Evolutionary conservation across 2,329 filamentous ascomycete genomes (phyloP).

Genomic region (Trichoderma guizhouense): DNA sequence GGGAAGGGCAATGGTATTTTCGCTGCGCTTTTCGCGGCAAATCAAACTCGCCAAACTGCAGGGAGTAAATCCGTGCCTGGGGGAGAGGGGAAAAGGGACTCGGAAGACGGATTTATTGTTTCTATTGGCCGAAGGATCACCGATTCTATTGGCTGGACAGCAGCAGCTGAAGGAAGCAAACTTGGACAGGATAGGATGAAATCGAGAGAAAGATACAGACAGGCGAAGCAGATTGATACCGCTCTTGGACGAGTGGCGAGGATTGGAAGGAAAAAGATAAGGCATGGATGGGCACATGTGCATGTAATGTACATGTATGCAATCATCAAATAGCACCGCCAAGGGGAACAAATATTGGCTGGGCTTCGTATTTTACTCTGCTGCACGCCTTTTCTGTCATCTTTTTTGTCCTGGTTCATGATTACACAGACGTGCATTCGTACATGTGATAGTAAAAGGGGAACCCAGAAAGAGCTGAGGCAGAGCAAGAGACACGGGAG

Average conservation of each 20-base stretch:
- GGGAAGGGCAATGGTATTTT: not conserved
- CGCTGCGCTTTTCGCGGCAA: slow-evolving; percentile 13
- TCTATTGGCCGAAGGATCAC: not conserved
- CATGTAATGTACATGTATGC: not conserved
- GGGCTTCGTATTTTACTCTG: not conserved
- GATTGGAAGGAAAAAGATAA: not conserved
- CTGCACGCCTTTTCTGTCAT: not conserved
- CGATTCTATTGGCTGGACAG: not conserved
- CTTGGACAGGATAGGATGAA: not conserved
- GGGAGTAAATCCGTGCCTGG: not conserved
- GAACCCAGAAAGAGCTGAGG: not conserved
- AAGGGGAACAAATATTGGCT: not conserved
- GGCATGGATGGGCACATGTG: not conserved
- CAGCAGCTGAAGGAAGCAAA: not conserved
- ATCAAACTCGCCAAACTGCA: not conserved
- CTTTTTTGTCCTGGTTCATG: not conserved
- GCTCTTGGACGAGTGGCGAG: not conserved
- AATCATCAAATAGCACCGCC: slow-evolving; percentile 1
- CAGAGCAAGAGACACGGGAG: not conserved
- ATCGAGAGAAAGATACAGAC: not conserved
- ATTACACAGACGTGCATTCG: not conserved
- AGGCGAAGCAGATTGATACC: not conserved
- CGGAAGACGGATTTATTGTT: not conserved
- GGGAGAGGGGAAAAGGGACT: not conserved
- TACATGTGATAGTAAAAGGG: not conserved